Conservation (phyloP, 192 early-diverging fungal genomes). For the Podila epigama region DNA sequence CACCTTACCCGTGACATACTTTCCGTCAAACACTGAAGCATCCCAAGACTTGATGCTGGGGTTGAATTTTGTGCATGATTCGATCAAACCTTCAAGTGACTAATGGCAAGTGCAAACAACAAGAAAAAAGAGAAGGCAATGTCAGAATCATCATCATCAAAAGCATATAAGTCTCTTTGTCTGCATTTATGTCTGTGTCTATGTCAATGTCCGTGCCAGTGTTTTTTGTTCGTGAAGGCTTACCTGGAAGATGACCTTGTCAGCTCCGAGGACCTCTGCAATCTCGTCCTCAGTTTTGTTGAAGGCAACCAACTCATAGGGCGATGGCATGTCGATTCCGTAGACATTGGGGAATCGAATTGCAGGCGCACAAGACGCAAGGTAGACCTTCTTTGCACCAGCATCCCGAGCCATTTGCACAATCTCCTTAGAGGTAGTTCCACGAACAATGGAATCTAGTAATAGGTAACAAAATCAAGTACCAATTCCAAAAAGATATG, state of each 20-base stretch:
- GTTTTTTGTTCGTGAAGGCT: too few species aligned
- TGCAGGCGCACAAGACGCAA: slow-evolving; percentile 97
- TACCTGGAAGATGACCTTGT: slow-evolving; percentile 94
- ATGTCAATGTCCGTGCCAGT: too few species aligned
- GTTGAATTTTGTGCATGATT: slow-evolving; percentile 88
- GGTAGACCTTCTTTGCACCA: slow-evolving; percentile 98
- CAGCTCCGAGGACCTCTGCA: slow-evolving; percentile 92
- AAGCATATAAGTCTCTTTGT: not conserved
- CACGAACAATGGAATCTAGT: slow-evolving; percentile 97
- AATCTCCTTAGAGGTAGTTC: slow-evolving; percentile 98
- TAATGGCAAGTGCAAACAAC: slow-evolving; percentile 5
- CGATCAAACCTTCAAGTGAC: slow-evolving; percentile 83
- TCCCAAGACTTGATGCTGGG: slow-evolving; percentile 86
- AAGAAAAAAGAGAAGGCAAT: not conserved
- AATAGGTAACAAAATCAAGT: too few species aligned
- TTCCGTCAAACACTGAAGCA: slow-evolving; percentile 95
- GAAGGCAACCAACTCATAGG: slow-evolving; percentile 89
- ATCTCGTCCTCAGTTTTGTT: slow-evolving; percentile 82
- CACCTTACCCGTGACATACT: slow-evolving; percentile 88
- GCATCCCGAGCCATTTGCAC: slow-evolving; percentile 99
- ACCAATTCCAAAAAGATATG: too few species aligned
- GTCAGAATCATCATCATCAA: not conserved
- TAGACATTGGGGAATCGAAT: slow-evolving; percentile 99
- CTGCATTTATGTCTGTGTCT: not conserved
- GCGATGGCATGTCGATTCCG: slow-evolving; percentile 99